Evolutionary conservation across 73 alveolate species (phyloP), one percentile per base, ranked within the genome.

Genomic region (Symbiodinium pilosum): DNA sequence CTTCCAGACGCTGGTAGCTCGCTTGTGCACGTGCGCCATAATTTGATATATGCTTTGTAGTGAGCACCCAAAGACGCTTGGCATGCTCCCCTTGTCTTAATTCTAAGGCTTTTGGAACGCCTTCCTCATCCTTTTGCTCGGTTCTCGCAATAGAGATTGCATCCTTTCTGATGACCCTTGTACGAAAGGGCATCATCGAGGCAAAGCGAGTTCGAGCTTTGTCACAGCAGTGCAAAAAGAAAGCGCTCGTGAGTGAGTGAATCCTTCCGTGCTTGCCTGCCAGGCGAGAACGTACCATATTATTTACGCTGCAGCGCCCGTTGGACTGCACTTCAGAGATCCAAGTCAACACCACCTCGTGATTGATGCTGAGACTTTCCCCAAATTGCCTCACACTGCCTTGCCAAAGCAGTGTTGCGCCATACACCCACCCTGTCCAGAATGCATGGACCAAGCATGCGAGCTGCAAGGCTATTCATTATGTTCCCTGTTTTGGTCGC

Each of bases 171-270:
- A 89, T 89, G 95, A 89, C 95, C n/a, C 71, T 89, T 47, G 95
- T 89, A 47, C 83, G 95, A 41, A 89, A 89, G 95, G 95, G 95
- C 36, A 42, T 89, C 43, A 89, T 89, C 36, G 95, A 89, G 95
- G 95, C 95, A 44, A 34, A 51, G 12, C 8, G 44, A 30, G 26
- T 8, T 8, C 21, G 38, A 24, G 34, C 88, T 41, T n/a, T n/a
- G n/a, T n/a, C n/a, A n/a, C n/a, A n/a, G n/a, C n/a, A n/a, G n/a
- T n/a, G n/a, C n/a, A n/a, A n/a, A n/a, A n/a, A n/a, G n/a, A n/a
- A n/a, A n/a, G n/a, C n/a, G n/a, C 32, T 54, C 73, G 73, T 54
- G 20, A 24, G 34, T 26, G 30, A 24, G 73, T 54, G 73, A 54
- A 54, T 26, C 73, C 73, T 30, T 54, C 34, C 32, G 73, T 54